Evolutionary conservation across 2,329 filamentous ascomycete species (phyloP).

Genomic region (Trichoderma endophyticum): DNA sequence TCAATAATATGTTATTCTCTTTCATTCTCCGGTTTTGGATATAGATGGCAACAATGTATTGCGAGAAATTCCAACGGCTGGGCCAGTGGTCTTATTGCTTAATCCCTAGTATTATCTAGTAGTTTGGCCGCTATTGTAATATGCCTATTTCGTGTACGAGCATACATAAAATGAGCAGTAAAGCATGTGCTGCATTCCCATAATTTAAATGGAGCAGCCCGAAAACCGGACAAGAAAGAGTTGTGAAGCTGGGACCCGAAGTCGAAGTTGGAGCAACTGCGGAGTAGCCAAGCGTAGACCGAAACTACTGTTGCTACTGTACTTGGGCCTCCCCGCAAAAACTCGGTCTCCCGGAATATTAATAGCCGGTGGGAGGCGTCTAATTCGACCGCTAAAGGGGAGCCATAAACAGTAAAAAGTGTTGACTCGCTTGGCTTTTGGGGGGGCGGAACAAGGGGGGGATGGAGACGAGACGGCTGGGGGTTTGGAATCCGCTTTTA

Average conservation of each 20-base stretch:
- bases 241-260: background rate
- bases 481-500: background rate
- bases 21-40: background rate
- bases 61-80: background rate
- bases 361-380: background rate
- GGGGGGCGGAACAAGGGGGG: background rate
- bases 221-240: background rate
- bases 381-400: slow-evolving; percentile 4
- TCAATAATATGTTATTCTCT: background rate
- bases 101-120: background rate
- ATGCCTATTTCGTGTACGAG: background rate
- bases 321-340: background rate
- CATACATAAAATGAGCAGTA: background rate
- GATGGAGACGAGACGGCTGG: background rate
- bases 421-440: background rate
- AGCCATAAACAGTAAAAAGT: background rate
- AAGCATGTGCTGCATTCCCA: background rate
- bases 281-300: background rate
- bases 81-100: background rate
- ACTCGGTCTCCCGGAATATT: background rate
- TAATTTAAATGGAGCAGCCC: background rate
- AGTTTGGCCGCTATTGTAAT: background rate
- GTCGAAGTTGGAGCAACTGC: background rate
- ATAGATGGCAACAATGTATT: background rate
- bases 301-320: background rate